Conservation (phyloP, 202 grass and related monocot genomes). For the Schoenoplectus triqueter region DNA sequence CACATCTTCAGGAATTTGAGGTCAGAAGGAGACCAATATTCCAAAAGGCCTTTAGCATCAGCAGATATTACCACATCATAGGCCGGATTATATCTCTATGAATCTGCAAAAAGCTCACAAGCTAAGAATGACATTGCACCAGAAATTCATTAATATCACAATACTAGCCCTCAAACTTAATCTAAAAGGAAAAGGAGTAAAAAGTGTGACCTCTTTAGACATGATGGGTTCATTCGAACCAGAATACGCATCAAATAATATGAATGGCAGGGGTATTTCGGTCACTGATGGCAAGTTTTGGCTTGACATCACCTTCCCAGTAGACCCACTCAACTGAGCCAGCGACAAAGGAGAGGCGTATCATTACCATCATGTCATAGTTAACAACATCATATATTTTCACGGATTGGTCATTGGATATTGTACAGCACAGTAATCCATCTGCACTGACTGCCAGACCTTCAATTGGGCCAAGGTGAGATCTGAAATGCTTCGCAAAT, state of each 20-base stretch:
- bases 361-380: slow-evolving; percentile 99
- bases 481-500: slow-evolving; percentile 97
- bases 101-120: slow-evolving; percentile 54
- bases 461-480: slow-evolving; percentile 96
- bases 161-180: slow-evolving; percentile 16
- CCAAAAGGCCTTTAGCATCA: slow-evolving; percentile 81
- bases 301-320: slow-evolving; percentile 83
- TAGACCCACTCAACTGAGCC: slow-evolving; percentile 92
- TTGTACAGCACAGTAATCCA: slow-evolving; percentile 95
- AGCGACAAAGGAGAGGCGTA: slow-evolving; percentile 81
- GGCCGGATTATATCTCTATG: slow-evolving; percentile 79
- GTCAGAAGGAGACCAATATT: slow-evolving; percentile 88
- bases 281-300: slow-evolving; percentile 91
- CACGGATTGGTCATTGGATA: slow-evolving; percentile 68
- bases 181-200: slow-evolving; percentile 18
- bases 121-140: background rate
- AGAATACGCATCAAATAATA: slow-evolving; percentile 84
- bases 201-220: slow-evolving; percentile 71
- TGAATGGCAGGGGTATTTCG: slow-evolving; percentile 64
- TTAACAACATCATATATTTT: slow-evolving; percentile 99
- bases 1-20: slow-evolving; percentile 84
- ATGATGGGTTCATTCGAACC: slow-evolving; percentile 90
- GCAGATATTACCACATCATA: slow-evolving; percentile 78
- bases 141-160: slow-evolving; percentile 20
- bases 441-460: slow-evolving; percentile 87